phyloP scores from a whole-genome alignment of 257 asterid species.

The Scutellaria baicalensis region DNA sequence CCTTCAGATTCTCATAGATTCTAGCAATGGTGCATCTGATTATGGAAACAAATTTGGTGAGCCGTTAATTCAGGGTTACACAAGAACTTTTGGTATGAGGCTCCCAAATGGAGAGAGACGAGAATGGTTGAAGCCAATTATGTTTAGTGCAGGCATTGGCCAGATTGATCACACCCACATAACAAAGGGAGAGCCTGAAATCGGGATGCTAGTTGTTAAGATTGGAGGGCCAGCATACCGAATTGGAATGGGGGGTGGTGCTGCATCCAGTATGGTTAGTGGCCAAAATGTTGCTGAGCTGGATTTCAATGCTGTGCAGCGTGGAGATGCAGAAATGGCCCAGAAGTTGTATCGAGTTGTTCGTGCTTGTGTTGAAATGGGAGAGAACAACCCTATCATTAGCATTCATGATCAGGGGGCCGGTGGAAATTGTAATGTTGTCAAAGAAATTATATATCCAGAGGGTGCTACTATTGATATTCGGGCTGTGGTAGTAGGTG shows the following conservation, averaged over 20 bases:
- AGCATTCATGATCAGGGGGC: conserved; percentile 95
- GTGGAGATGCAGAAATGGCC: conserved; percentile 88
- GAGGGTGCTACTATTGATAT: conserved; percentile 85
- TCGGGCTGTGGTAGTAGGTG: conserved; percentile 84
- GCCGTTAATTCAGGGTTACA: conserved; percentile 93
- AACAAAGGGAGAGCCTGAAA: conserved; percentile 77
- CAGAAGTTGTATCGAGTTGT: conserved; percentile 86
- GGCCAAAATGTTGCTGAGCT: conserved; percentile 94
- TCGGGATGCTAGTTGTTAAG: conserved; percentile 94
- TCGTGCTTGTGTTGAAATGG: conserved; percentile 90
- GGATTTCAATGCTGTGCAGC: conserved; percentile 59
- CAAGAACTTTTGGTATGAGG: conserved; percentile 89
- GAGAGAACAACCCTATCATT: conserved; percentile 74
- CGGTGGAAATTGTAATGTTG: conserved; percentile 32
- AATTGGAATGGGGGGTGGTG: conserved; percentile 99
- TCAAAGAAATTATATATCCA: conserved; percentile 46
- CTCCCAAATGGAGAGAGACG: conserved; percentile 83
- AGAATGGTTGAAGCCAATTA: conserved; percentile 95
- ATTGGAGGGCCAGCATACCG: conserved; percentile 98
- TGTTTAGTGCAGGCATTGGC: conserved; percentile 95
- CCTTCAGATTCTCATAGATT: conserved; percentile 72
- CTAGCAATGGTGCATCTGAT: conserved; percentile 97
- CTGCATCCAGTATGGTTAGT: conserved; percentile 99
- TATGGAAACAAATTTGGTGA: conserved; percentile 93
- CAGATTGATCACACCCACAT: conserved; percentile 82